phyloP scores from a whole-genome alignment of 2,329 filamentous ascomycete genomes.

The Aspergillus bombycis region DNA sequence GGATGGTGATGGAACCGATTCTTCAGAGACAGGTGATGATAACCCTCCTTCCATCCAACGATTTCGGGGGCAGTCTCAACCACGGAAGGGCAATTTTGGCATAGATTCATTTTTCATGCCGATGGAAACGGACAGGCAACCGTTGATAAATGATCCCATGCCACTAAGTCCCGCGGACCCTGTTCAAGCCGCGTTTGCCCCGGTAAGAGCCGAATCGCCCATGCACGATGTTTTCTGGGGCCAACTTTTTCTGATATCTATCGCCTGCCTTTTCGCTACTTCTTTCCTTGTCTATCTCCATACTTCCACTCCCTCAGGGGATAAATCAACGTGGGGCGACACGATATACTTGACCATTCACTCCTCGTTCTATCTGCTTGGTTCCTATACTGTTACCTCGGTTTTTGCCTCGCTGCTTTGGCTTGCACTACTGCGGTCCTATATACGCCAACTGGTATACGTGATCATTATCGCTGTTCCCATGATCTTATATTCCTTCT shows the following conservation, averaged over 20 bases:
- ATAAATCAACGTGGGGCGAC: slow-evolving; percentile 74
- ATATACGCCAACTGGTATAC: slow-evolving; percentile 81
- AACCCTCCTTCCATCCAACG: slow-evolving; percentile 58
- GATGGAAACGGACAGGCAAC: slow-evolving; percentile 56
- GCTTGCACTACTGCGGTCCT: slow-evolving; percentile 85
- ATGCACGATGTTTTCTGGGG: slow-evolving; percentile 90
- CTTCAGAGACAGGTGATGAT: slow-evolving; percentile 49
- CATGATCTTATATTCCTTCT: slow-evolving; percentile 83
- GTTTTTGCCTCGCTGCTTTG: slow-evolving; percentile 85
- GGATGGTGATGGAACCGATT: slow-evolving; percentile 46
- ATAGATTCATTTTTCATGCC: slow-evolving; percentile 50
- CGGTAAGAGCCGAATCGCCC: slow-evolving; percentile 69
- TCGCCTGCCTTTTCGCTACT: slow-evolving; percentile 83
- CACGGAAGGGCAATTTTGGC: slow-evolving; percentile 40
- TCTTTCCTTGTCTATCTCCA: slow-evolving; percentile 90
- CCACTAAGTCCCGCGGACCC: slow-evolving; percentile 55
- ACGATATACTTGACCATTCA: slow-evolving; percentile 91
- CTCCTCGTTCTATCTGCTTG: slow-evolving; percentile 84
- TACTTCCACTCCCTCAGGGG: slow-evolving; percentile 70
- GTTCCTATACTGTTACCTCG: slow-evolving; percentile 88
- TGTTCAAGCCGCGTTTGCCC: slow-evolving; percentile 59
- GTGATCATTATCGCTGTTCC: slow-evolving; percentile 83
- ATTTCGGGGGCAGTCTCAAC: slow-evolving; percentile 52
- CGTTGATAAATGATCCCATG: slow-evolving; percentile 48
- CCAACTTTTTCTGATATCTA: slow-evolving; percentile 81